Percentiles rank a stretch among this genome's conserved stretches.
These are phyloP conservation scores for Zoysia pacifica DNA, from an alignment of 176 grass and related monocot genomes.

Conservation along the genomic window DNA sequence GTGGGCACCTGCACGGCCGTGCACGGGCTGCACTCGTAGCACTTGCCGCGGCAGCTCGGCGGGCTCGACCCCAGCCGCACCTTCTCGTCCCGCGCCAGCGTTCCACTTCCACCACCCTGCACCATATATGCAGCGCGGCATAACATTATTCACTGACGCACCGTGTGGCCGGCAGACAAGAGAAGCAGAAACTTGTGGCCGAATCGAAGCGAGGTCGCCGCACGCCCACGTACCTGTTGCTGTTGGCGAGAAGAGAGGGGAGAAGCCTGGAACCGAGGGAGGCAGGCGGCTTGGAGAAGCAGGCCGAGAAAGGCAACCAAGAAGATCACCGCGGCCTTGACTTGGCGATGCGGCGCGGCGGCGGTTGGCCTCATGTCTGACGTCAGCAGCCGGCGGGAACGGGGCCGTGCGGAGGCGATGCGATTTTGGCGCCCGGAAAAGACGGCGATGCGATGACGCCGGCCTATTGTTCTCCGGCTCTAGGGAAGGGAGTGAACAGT, in stretches of 20 bases:
- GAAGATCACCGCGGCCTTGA: slow-evolving; percentile 23
- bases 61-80: slow-evolving; percentile 78
- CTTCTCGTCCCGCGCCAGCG: slow-evolving; percentile 46
- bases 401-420: slow-evolving; percentile 12
- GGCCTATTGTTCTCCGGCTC: slow-evolving; percentile 18
- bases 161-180: not conserved
- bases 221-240: slow-evolving; percentile 23
- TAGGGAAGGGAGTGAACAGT: not conserved
- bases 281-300: slow-evolving; percentile 6
- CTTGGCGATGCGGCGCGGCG: not conserved
- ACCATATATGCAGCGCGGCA: not conserved
- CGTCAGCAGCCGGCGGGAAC: not conserved
- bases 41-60: slow-evolving; percentile 73
- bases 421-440: not conserved
- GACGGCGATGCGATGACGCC: not conserved
- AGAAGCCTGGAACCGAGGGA: not conserved
- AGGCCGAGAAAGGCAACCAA: slow-evolving; percentile 11
- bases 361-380: slow-evolving; percentile 40
- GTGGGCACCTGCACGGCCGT: slow-evolving; percentile 71
- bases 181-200: not conserved
- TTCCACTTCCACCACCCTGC: slow-evolving; percentile 4
- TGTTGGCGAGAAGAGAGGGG: not conserved
- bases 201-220: not conserved
- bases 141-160: not conserved
- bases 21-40: slow-evolving; percentile 75